phyloP scores from a whole-genome alignment of 2,329 filamentous ascomycete genomes.

The Aspergillus melleus region DNA sequence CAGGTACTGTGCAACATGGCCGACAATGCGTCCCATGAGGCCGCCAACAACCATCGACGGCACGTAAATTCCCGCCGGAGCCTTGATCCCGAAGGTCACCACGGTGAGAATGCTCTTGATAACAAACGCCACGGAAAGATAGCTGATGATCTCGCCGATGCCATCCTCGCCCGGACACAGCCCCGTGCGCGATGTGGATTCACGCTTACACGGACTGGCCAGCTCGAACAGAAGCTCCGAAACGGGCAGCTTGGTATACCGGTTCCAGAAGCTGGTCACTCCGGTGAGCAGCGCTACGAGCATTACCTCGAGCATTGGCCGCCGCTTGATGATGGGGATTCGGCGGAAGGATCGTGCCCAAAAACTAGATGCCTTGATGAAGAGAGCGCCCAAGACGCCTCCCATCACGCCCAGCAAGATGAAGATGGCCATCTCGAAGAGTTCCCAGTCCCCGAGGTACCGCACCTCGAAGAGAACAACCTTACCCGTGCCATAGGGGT shows the following conservation, averaged over 20 bases:
- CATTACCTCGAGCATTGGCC: constrained; percentile 82
- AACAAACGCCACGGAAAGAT: constrained; percentile 74
- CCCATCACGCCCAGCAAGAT: constrained; percentile 83
- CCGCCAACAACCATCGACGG: constrained; percentile 98
- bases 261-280: constrained; percentile 88
- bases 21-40: constrained; percentile 82
- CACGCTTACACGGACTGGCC: constrained; percentile 76
- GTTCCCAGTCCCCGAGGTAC: constrained; percentile 87
- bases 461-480: constrained; percentile 96
- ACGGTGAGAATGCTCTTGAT: constrained; percentile 87
- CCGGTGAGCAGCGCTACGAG: constrained; percentile 85
- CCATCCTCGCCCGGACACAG: constrained; percentile 75
- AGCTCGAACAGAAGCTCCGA: constrained; percentile 88
- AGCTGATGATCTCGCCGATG: constrained; percentile 74
- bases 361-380: constrained; percentile 90
- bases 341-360: constrained; percentile 91
- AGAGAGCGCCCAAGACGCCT: constrained; percentile 80
- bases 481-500: constrained; percentile 94
- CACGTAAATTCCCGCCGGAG: constrained; percentile 95
- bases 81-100: constrained; percentile 93
- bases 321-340: constrained; percentile 74
- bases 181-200: constrained; percentile 67
- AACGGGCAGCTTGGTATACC: constrained; percentile 83
- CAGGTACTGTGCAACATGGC: constrained; percentile 79
- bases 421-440: constrained; percentile 85